Evolutionary conservation across 257 asterid species (phyloP).

Genomic region (Salvia miltiorrhiza): DNA sequence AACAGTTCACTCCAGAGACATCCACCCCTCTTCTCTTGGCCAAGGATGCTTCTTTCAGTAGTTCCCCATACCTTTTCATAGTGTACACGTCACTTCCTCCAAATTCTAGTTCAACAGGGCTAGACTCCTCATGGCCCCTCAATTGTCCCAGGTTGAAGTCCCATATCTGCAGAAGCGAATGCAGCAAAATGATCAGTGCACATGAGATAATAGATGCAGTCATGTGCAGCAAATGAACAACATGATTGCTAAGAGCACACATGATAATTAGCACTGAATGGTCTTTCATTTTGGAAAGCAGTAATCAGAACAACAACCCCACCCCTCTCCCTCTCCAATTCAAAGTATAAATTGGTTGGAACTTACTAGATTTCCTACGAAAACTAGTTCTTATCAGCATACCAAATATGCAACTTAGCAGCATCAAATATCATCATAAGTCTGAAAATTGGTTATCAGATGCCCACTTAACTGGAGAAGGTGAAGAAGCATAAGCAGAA

Average conservation of each 20-base stretch:
- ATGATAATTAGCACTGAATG: neutral
- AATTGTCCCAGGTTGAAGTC: conserved; percentile 81
- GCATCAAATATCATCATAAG: neutral
- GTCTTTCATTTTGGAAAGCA: neutral
- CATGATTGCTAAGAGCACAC: neutral
- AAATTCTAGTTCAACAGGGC: conserved; percentile 48
- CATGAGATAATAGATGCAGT: neutral
- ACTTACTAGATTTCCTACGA: neutral
- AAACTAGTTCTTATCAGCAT: neutral
- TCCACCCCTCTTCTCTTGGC: conserved; percentile 47
- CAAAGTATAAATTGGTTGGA: neutral
- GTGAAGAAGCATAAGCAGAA: neutral
- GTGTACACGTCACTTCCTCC: conserved; percentile 45
- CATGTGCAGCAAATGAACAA: neutral
- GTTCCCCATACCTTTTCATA: conserved; percentile 63
- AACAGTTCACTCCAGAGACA: conserved; percentile 42
- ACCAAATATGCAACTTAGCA: neutral
- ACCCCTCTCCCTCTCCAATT: neutral
- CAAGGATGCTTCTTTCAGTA: conserved; percentile 60
- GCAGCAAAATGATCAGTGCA: neutral
- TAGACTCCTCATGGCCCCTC: conserved; percentile 56
- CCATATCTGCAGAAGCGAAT: conserved; percentile 71
- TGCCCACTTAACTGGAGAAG: neutral
- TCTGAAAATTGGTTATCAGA: neutral
- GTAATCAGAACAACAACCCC: neutral